A percentile compares a stretch with the other conserved stretches of the same genome.
phyloP scores from a whole-genome alignment of 2,329 filamentous ascomycete genomes.

The Calonectria crousiana region DNA sequence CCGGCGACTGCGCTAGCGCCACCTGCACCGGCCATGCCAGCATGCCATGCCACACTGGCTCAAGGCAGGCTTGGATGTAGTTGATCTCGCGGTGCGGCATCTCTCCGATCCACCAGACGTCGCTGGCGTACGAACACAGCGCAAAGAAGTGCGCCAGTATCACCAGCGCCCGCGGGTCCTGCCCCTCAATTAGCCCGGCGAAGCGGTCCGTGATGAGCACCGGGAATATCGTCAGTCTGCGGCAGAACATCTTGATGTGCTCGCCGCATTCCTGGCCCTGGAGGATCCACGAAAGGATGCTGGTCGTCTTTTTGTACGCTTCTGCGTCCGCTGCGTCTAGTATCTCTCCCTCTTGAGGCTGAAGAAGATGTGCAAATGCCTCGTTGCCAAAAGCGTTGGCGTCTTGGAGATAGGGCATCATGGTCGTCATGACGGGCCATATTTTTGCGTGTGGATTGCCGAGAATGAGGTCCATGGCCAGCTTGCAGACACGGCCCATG shows the following conservation, averaged over 20 bases:
- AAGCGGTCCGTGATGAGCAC: constrained; percentile 33
- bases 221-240: constrained; percentile 35
- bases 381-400: not conserved
- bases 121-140: constrained; percentile 24
- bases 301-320: constrained; percentile 29
- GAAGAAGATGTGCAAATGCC: constrained; percentile 30
- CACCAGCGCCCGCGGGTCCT: constrained; percentile 35
- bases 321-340: constrained; percentile 20
- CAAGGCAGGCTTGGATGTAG: not conserved
- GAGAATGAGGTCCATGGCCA: constrained; percentile 22
- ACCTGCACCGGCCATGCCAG: constrained; percentile 9
- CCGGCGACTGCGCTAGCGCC: not conserved
- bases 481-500: constrained; percentile 35
- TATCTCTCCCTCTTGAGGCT: constrained; percentile 7
- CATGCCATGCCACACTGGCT: constrained; percentile 5
- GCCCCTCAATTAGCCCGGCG: constrained; percentile 29
- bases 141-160: constrained; percentile 43
- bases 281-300: constrained; percentile 35
- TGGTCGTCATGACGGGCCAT: constrained; percentile 26
- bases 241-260: constrained; percentile 26
- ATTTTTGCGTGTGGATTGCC: constrained; percentile 31
- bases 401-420: constrained; percentile 15
- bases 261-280: constrained; percentile 29
- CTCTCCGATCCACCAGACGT: constrained; percentile 30
- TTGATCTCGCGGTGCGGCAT: constrained; percentile 11